Evolutionary conservation across 2,329 filamentous ascomycete genomes (phyloP).

Genomic region (Aspergillus sp.): DNA sequence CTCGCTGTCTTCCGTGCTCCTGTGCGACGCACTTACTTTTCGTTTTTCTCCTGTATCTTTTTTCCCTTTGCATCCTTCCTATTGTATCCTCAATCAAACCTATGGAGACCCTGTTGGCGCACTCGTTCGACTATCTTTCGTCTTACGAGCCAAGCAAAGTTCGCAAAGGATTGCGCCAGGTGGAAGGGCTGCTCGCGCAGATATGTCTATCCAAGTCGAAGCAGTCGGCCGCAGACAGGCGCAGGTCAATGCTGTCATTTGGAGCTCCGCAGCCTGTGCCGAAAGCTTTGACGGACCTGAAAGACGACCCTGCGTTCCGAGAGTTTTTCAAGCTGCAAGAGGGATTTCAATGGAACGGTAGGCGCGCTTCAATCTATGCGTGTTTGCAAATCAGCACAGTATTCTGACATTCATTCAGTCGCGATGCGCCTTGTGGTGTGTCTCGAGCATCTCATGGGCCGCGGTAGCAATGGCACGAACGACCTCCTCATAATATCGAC

Average conservation of each 20-base stretch:
- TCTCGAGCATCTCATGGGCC: conserved; percentile 75
- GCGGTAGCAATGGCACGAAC: conserved; percentile 70
- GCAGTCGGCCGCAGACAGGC: conserved; percentile 30
- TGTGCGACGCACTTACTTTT: no score
- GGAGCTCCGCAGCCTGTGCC: conserved; percentile 35
- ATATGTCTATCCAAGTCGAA: conserved; percentile 65
- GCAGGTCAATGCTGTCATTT: conserved; percentile 33
- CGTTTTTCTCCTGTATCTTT: neutral
- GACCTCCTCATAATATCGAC: conserved; percentile 82
- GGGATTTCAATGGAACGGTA: conserved; percentile 91
- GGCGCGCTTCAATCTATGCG: neutral
- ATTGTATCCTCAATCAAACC: conserved; percentile 11
- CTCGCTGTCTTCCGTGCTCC: no score
- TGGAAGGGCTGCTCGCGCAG: conserved; percentile 86
- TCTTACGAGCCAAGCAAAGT: conserved; percentile 85
- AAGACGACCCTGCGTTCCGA: conserved; percentile 76
- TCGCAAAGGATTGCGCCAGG: conserved; percentile 84
- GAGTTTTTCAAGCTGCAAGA: conserved; percentile 97
- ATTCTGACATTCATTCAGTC: conserved; percentile 40
- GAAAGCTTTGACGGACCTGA: conserved; percentile 61
- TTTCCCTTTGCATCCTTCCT: neutral
- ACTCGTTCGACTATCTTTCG: conserved; percentile 93
- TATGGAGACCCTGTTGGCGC: conserved; percentile 87
- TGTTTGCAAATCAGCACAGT: neutral
- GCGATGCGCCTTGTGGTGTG: conserved; percentile 75